Evolutionary conservation across 2,329 filamentous ascomycete species (phyloP).

Genomic region (Cercospora brassicicola): DNA sequence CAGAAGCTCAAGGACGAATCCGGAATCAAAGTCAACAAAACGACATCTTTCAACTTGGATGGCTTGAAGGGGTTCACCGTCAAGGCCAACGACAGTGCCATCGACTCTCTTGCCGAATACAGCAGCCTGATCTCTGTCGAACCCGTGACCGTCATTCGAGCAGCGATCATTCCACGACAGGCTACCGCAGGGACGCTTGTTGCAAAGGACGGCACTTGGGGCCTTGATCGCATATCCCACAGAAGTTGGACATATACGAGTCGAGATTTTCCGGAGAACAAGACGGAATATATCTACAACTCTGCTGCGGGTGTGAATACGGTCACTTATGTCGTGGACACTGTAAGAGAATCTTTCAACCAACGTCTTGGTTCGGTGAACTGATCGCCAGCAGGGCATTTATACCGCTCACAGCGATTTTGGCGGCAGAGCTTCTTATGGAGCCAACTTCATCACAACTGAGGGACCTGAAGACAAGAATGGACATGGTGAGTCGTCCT

Average conservation of each 20-base stretch:
- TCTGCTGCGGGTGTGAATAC: conserved; percentile 18
- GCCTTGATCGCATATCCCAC: conserved; percentile 20
- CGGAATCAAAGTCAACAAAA: conserved; percentile 10
- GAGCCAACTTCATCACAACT: conserved; percentile 32
- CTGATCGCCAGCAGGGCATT: conserved; percentile 21
- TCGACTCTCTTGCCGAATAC: conserved; percentile 1
- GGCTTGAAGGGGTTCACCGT: conserved; percentile 10
- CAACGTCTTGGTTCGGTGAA: not conserved
- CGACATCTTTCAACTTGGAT: conserved; percentile 3
- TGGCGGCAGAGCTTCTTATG: conserved; percentile 38
- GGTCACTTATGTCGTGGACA: conserved; percentile 31
- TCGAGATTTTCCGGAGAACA: conserved; percentile 23
- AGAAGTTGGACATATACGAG: conserved; percentile 6
- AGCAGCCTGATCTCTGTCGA: conserved; percentile 2
- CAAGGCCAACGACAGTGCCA: conserved; percentile 5
- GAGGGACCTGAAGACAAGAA: conserved; percentile 50
- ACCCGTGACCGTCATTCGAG: conserved; percentile 1
- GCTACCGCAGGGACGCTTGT: not conserved
- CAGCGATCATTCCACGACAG: not conserved
- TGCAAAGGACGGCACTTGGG: conserved; percentile 23
- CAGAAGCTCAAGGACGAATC: not conserved
- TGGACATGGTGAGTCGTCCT: conserved; percentile 57
- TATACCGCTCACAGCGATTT: conserved; percentile 38
- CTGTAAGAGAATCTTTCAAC: conserved; percentile 4
- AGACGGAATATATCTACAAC: conserved; percentile 23